Percentiles rank a stretch among this genome's conserved stretches.
phyloP scores from a whole-genome alignment of 106 monocot species.

The Posidonia australis region DNA sequence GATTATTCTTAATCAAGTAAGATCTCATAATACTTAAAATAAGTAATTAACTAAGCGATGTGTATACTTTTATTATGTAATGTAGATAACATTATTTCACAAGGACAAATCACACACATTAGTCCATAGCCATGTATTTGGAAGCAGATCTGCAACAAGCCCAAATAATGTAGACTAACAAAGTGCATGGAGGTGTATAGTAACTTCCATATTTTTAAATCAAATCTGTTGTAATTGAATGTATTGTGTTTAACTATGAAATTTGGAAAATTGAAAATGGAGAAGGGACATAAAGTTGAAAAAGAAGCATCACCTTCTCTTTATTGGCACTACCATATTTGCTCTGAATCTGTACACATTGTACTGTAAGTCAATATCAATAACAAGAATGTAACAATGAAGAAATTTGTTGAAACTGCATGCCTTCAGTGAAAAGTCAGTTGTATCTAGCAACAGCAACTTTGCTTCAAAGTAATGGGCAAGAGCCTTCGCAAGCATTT shows the following conservation, averaged over 20 bases:
- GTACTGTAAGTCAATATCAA: constrained; percentile 6
- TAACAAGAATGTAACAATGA: background rate
- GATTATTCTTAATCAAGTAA: background rate
- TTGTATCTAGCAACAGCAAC: constrained; percentile 54
- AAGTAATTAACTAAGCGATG: too few relatives aligned
- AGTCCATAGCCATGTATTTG: too few relatives aligned
- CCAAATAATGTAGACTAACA: too few relatives aligned
- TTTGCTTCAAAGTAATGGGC: constrained; percentile 60
- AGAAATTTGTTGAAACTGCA: constrained; percentile 5
- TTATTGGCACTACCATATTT: constrained; percentile 15
- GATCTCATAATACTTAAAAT: too few relatives aligned
- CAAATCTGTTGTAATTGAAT: too few relatives aligned
- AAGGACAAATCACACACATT: too few relatives aligned
- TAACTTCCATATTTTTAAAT: too few relatives aligned
- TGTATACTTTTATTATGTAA: too few relatives aligned
- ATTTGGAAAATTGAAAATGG: background rate
- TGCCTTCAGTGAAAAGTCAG: constrained; percentile 67
- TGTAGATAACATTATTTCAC: too few relatives aligned
- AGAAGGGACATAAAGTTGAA: too few relatives aligned
- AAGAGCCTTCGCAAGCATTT: constrained; percentile 79
- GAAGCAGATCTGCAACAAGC: too few relatives aligned
- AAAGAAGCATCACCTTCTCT: constrained; percentile 6
- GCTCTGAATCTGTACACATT: constrained; percentile 36
- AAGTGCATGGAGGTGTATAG: too few relatives aligned
- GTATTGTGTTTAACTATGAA: background rate